Conservation (phyloP, 108 stramenopile species). For the Cylindrotheca fusiformis region DNA sequence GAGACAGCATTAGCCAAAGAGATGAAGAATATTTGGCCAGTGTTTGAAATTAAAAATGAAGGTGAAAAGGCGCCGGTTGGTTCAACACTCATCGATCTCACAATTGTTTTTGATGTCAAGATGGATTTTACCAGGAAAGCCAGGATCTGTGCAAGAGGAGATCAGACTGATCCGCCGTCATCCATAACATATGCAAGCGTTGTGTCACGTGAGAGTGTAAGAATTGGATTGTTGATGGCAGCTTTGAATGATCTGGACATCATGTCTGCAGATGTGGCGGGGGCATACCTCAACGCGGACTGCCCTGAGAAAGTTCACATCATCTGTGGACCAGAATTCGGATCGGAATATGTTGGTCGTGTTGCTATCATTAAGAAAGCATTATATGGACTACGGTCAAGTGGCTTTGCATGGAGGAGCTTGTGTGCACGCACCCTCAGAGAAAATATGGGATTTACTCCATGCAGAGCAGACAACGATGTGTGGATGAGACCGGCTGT, state of each 20-base stretch:
- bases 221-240: constrained; percentile 23
- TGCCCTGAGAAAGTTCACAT: constrained; percentile 33
- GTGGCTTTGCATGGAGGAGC: no score
- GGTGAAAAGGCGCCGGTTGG: no score
- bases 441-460: no score
- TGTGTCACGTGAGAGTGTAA: constrained; percentile 34
- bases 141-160: neutral
- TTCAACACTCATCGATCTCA: no score
- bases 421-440: constrained; percentile 19
- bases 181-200: constrained; percentile 1
- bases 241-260: constrained; percentile 21
- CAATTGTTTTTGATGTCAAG: no score
- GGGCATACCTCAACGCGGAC: no score
- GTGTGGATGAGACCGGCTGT: no score
- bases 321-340: no score
- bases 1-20: constrained; percentile 37
- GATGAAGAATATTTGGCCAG: constrained; percentile 43
- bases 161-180: neutral
- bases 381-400: constrained; percentile 47
- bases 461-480: no score
- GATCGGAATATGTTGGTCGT: constrained; percentile 22
- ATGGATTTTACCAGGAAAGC: constrained; percentile 35
- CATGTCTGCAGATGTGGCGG: constrained; percentile 19
- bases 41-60: no score
- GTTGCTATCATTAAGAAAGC: no score